A percentile compares a stretch with the other conserved stretches of the same genome.
Conservation (phyloP, 2,329 filamentous ascomycete genomes). For the Fusarium citri region DNA sequence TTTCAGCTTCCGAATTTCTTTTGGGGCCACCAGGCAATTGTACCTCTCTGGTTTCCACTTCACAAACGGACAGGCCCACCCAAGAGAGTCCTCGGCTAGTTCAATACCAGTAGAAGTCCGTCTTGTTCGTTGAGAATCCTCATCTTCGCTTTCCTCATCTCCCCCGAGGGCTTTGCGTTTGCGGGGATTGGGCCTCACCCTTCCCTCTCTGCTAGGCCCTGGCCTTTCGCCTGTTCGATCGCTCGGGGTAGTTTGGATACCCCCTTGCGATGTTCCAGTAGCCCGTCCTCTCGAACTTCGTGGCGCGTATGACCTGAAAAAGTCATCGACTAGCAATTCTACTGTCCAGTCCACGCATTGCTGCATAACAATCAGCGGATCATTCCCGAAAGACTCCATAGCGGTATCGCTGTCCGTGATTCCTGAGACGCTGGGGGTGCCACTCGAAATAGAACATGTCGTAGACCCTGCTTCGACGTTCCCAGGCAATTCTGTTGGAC, state of each 20-base stretch:
- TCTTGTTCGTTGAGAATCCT: too few relatives aligned
- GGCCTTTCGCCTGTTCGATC: neutral
- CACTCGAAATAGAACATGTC: too few relatives aligned
- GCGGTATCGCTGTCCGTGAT: neutral
- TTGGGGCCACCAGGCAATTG: rapidly evolving
- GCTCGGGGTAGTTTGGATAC: rapidly evolving
- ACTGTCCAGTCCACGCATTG: neutral
- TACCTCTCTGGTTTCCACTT: neutral
- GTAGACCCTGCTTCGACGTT: neutral
- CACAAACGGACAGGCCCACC: slow-evolving; percentile 12
- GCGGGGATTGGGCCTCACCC: rapidly evolving
- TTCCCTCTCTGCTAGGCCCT: neutral
- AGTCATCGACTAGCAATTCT: neutral
- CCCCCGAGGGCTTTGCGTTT: neutral
- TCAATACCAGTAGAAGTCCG: rapidly evolving
- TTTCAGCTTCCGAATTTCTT: neutral
- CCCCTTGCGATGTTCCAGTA: neutral
- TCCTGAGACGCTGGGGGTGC: too few relatives aligned
- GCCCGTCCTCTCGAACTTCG: neutral
- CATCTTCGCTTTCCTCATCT: neutral
- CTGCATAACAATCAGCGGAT: too few relatives aligned
- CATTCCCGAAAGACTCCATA: neutral
- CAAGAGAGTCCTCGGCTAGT: rapidly evolving
- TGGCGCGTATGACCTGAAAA: neutral
- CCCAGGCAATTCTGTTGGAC: too few relatives aligned